These are phyloP conservation scores for Solanum chacoense DNA, from an alignment of 305 asterid genomes.

Conservation along the genomic window DNA sequence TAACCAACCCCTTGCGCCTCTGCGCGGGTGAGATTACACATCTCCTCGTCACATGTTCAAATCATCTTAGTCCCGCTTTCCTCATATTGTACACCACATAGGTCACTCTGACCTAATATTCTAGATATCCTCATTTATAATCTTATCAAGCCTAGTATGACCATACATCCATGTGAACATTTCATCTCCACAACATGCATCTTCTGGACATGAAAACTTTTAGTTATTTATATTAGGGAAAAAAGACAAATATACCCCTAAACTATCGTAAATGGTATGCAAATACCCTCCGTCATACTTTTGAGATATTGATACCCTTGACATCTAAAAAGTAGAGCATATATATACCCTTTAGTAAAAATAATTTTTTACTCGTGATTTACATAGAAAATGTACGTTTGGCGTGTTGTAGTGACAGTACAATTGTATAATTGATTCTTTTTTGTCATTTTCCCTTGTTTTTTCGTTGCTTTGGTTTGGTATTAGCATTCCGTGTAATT, in stretches of 20 bases:
- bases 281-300: too few species aligned
- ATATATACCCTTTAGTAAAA: too few species aligned
- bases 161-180: neutral
- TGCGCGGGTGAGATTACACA: neutral
- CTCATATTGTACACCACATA: neutral
- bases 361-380: too few species aligned
- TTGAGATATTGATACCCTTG: rapidly evolving
- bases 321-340: too few species aligned
- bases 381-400: neutral
- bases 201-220: too few species aligned
- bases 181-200: too few species aligned
- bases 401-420: neutral
- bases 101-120: neutral
- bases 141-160: neutral
- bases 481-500: neutral
- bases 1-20: neutral
- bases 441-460: neutral
- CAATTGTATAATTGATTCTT: neutral
- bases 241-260: rapidly evolving
- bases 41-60: too few species aligned
- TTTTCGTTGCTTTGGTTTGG: neutral
- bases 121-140: neutral
- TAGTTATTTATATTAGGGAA: too few species aligned
- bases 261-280: too few species aligned
- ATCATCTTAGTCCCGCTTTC: neutral